These are phyloP conservation scores for Vigna mungo DNA, from an alignment of 306 rosid genomes.

Conservation along the genomic window DNA sequence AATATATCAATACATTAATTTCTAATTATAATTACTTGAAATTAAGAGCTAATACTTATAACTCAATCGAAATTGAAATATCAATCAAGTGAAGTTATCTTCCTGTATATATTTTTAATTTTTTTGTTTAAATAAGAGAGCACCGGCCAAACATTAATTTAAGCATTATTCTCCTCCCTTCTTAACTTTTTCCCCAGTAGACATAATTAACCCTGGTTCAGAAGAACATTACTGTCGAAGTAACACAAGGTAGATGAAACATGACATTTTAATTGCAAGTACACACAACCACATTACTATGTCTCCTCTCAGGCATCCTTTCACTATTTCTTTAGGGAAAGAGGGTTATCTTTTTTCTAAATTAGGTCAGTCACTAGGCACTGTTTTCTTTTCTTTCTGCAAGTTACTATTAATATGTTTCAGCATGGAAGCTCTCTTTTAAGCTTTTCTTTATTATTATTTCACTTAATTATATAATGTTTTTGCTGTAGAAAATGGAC, in stretches of 20 bases:
- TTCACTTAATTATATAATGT: constrained; percentile 31
- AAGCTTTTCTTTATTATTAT: background rate
- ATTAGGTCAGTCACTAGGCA: constrained; percentile 60
- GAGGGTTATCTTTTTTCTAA: constrained; percentile 49
- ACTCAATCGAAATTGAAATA: no score
- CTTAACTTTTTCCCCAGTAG: background rate
- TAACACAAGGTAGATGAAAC: constrained; percentile 37
- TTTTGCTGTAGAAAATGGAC: constrained; percentile 48
- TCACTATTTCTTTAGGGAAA: constrained; percentile 57
- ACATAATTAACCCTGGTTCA: constrained; percentile 12
- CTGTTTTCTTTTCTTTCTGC: constrained; percentile 50
- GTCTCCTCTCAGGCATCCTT: constrained; percentile 53
- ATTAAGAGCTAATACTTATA: no score
- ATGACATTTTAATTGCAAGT: constrained; percentile 52
- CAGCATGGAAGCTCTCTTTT: constrained; percentile 35
- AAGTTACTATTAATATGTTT: constrained; percentile 48
- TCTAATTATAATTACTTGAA: no score
- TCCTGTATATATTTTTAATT: no score
- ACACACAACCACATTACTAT: constrained; percentile 55
- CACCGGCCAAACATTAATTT: background rate
- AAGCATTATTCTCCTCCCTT: background rate
- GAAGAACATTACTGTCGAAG: constrained; percentile 35
- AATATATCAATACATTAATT: no score
- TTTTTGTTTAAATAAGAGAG: background rate
- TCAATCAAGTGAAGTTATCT: no score